Evolutionary conservation across 1,139 yeast genomes (phyloP).

Genomic region (Debaryomyces coudertii): DNA sequence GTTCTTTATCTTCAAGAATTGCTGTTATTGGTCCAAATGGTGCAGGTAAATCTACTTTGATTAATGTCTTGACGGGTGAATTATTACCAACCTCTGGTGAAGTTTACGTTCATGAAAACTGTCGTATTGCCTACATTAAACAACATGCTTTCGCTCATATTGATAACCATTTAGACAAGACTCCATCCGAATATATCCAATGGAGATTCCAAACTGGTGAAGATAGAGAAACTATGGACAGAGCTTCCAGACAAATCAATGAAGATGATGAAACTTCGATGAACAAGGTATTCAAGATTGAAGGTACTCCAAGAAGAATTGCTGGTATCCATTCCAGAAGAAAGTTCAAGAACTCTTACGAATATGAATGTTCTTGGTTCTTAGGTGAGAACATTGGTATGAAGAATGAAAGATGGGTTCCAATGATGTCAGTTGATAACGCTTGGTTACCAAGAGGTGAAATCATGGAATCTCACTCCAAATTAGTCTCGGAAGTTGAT

Average conservation of each 20-base stretch:
- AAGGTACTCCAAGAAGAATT: slow-evolving; percentile 98
- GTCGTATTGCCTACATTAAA: slow-evolving; percentile 99
- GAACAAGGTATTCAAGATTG: slow-evolving; percentile 99
- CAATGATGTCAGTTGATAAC: slow-evolving; percentile 99
- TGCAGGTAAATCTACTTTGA: slow-evolving; percentile 99
- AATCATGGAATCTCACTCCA: slow-evolving; percentile 96
- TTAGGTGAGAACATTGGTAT: slow-evolving; percentile 98
- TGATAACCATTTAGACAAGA: slow-evolving; percentile 97
- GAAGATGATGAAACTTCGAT: slow-evolving; percentile 96
- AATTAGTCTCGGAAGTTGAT: slow-evolving; percentile 99
- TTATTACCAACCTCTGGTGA: slow-evolving; percentile 97
- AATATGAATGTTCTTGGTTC: slow-evolving; percentile 96
- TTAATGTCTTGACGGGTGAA: slow-evolving; percentile 99
- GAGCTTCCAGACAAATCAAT: slow-evolving; percentile 98
- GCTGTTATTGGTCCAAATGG: slow-evolving; percentile 99
- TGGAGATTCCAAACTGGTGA: slow-evolving; percentile 99
- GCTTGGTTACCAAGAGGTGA: slow-evolving; percentile 99
- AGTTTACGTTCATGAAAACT: slow-evolving; percentile 98
- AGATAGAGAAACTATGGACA: slow-evolving; percentile 99
- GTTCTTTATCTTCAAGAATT: slow-evolving; percentile 98
- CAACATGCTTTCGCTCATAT: slow-evolving; percentile 99
- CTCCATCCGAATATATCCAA: slow-evolving; percentile 99
- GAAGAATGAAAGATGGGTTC: slow-evolving; percentile 99
- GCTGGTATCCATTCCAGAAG: slow-evolving; percentile 95
- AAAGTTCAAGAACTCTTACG: slow-evolving; percentile 99